A percentile compares a stretch with the other conserved stretches of the same genome.
phyloP scores from a whole-genome alignment of 192 early-diverging fungal genomes.

The Spizellomyces punctatus region DNA sequence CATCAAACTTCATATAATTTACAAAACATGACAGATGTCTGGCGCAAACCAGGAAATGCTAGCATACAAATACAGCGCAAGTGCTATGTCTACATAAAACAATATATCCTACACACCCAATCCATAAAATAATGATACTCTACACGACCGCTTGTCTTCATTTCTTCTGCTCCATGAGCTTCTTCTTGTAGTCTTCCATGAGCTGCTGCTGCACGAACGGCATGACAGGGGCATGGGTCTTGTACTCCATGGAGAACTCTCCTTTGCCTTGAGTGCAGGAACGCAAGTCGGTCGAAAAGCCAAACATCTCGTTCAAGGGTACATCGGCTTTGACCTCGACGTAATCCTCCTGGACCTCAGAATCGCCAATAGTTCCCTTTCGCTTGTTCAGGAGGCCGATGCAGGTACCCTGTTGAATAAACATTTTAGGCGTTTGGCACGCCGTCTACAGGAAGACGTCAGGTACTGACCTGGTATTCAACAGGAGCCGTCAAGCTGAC shows the following conservation, averaged over 20 bases:
- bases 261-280: constrained; percentile 91
- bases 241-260: constrained; percentile 98
- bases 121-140: too few relatives aligned
- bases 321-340: constrained; percentile 85
- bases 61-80: constrained; percentile 10
- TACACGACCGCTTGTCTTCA: too few relatives aligned
- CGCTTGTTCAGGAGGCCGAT: constrained; percentile 95
- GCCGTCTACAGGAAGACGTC: too few relatives aligned
- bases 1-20: background rate
- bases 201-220: constrained; percentile 83
- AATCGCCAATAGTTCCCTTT: constrained; percentile 92
- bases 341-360: constrained; percentile 91
- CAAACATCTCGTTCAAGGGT: constrained; percentile 98
- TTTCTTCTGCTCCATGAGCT: background rate
- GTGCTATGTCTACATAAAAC: background rate
- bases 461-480: constrained; percentile 69
- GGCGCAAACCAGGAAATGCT: constrained; percentile 23
- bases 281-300: constrained; percentile 94
- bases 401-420: constrained; percentile 59
- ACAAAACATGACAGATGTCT: constrained; percentile 8
- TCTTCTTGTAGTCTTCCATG: constrained; percentile 82
- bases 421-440: too few relatives aligned
- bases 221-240: constrained; percentile 72
- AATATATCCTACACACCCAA: too few relatives aligned
- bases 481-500: constrained; percentile 86